Evolutionary conservation across 352 stramenopile species (phyloP).

Genomic region (Phytophthora uliginosa): DNA sequence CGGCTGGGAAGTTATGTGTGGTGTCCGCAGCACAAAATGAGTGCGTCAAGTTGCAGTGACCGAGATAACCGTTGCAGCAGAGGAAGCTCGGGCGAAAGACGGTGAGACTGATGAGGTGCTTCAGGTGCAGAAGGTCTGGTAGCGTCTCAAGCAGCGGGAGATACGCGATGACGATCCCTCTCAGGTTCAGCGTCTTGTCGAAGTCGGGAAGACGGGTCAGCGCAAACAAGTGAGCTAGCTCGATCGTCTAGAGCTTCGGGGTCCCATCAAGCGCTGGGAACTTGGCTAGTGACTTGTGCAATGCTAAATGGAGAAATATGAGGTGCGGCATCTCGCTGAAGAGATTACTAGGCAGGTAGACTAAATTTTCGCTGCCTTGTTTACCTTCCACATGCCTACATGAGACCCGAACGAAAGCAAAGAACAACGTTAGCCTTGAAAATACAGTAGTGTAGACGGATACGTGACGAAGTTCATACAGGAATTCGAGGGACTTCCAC

Average conservation of each 20-base stretch:
- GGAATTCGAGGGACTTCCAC: conserved; percentile 47
- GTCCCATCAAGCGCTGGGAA: conserved; percentile 45
- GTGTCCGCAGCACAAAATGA: conserved; percentile 22
- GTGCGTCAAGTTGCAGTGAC: conserved; percentile 33
- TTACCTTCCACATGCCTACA: conserved; percentile 27
- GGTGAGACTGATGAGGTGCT: conserved; percentile 23
- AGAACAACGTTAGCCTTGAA: not conserved
- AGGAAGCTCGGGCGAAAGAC: conserved; percentile 27
- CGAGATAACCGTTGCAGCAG: conserved; percentile 50
- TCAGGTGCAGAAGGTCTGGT: conserved; percentile 30
- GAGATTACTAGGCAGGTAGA: conserved; percentile 28
- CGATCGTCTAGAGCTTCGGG: conserved; percentile 43
- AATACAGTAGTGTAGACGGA: not conserved
- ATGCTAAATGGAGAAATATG: conserved; percentile 42
- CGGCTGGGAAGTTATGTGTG: conserved; percentile 11
- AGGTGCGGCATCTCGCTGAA: conserved; percentile 49
- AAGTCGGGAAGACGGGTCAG: conserved; percentile 39
- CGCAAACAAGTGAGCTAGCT: conserved; percentile 28
- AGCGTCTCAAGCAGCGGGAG: conserved; percentile 29
- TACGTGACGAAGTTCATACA: conserved; percentile 34
- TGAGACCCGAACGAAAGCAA: not conserved
- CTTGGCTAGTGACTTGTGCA: conserved; percentile 23
- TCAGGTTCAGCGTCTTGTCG: conserved; percentile 17
- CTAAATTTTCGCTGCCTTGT: conserved; percentile 26
- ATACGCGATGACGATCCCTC: conserved; percentile 34